Conservation (phyloP, 1,139 yeast genomes). For the Sugiyamaella japonica region DNA sequence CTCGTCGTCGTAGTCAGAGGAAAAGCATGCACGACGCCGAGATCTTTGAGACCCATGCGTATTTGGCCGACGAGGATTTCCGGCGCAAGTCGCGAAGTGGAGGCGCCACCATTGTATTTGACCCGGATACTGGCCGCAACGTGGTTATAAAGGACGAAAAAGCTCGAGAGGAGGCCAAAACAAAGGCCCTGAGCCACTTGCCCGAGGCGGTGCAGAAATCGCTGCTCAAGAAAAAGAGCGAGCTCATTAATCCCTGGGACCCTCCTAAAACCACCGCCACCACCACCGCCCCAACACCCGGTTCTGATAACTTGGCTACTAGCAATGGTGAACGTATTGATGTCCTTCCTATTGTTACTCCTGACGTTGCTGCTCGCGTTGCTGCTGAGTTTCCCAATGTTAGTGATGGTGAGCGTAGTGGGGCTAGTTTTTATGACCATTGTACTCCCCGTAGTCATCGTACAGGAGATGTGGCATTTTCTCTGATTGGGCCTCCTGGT, state of each 20-base stretch:
- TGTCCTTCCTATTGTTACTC: slow-evolving; percentile 9
- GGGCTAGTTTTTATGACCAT: slow-evolving; percentile 7
- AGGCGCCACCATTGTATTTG: slow-evolving; percentile 15
- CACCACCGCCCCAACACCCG: slow-evolving; percentile 9
- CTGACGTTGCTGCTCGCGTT: slow-evolving; percentile 16
- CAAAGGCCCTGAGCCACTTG: slow-evolving; percentile 9
- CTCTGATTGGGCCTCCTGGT: slow-evolving; percentile 11
- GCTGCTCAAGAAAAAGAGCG: slow-evolving; percentile 8
- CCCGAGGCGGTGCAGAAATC: slow-evolving; percentile 18
- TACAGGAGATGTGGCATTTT: slow-evolving; percentile 17
- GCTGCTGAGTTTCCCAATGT: slow-evolving; percentile 15
- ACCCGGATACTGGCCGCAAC: slow-evolving; percentile 19
- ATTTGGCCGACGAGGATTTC: slow-evolving; percentile 4
- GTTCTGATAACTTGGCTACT: slow-evolving; percentile 1
- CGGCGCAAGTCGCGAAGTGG: slow-evolving; percentile 5
- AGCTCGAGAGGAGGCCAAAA: slow-evolving; percentile 10
- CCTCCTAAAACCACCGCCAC: slow-evolving; percentile 2
- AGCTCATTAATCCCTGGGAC: slow-evolving; percentile 12
- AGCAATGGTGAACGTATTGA: slow-evolving; percentile 3
- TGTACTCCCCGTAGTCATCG: slow-evolving; percentile 13
- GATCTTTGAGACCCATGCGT: slow-evolving; percentile 7
- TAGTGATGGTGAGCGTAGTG: slow-evolving; percentile 16
- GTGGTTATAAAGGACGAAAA: slow-evolving; percentile 10
- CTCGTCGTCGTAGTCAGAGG: slow-evolving; percentile 15
- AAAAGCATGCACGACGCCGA: slow-evolving; percentile 21